A percentile compares a stretch with the other conserved stretches of the same genome.
phyloP scores from a whole-genome alignment of 805 yeast species.

The Candida loeiensis region DNA sequence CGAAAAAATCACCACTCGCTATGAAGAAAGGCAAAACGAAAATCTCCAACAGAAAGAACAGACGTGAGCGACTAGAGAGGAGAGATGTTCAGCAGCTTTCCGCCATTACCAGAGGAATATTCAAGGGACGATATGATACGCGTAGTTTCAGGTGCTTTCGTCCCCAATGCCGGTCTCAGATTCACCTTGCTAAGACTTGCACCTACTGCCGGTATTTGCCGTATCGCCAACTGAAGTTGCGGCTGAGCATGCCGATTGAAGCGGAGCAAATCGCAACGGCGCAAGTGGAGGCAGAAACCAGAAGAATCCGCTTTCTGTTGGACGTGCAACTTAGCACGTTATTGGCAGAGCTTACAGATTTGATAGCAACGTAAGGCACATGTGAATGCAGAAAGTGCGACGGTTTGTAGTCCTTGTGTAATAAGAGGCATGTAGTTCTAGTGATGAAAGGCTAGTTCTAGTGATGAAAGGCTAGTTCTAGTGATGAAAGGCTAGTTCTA shows the following conservation, averaged over 20 bases:
- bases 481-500: no score
- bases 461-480: no score
- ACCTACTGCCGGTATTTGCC: constrained; percentile 10
- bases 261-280: neutral
- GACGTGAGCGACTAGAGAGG: neutral
- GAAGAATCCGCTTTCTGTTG: neutral
- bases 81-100: neutral
- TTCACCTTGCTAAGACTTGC: constrained; percentile 5
- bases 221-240: constrained; percentile 10
- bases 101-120: constrained; percentile 16
- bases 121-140: constrained; percentile 24
- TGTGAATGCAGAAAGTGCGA: no score
- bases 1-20: constrained; percentile 3
- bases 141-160: constrained; percentile 20
- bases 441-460: no score
- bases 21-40: neutral
- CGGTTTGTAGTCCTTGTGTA: no score
- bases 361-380: neutral
- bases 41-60: neutral
- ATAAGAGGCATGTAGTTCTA: no score
- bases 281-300: neutral
- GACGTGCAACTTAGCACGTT: neutral
- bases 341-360: neutral
- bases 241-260: neutral
- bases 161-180: constrained; percentile 1